These are phyloP conservation scores for Scytalidium sp. DNA, from an alignment of 2,329 filamentous ascomycete genomes.

Conservation along the genomic window DNA sequence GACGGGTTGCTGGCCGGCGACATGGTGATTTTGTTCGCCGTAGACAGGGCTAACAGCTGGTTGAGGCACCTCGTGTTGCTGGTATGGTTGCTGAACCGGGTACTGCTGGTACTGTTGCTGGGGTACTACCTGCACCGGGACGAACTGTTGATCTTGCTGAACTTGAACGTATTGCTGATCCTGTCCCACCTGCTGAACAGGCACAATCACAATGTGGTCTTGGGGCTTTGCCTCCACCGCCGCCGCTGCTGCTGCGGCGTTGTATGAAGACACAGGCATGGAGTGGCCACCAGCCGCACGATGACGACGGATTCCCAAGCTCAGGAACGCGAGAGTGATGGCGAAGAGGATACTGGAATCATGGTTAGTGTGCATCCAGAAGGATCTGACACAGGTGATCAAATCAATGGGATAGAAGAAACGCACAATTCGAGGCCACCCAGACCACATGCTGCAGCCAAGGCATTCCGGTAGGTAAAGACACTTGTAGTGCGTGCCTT, in stretches of 20 bases:
- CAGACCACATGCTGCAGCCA: slow-evolving; percentile 14
- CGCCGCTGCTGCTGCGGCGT: neutral
- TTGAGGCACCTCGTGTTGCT: neutral
- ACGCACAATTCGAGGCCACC: slow-evolving; percentile 18
- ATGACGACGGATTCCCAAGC: slow-evolving; percentile 12
- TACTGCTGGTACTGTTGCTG: neutral
- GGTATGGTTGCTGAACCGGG: neutral
- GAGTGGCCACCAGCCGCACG: slow-evolving; percentile 14
- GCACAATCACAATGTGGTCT: neutral
- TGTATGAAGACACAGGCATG: slow-evolving; percentile 2
- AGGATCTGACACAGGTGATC: neutral
- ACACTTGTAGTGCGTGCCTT: slow-evolving; percentile 8
- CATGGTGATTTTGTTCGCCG: neutral
- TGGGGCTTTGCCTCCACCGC: neutral
- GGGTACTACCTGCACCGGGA: neutral
- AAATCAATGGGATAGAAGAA: neutral
- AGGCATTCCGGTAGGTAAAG: slow-evolving; percentile 13
- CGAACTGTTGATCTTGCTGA: too few species aligned
- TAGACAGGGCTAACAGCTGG: neutral
- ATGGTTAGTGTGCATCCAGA: neutral
- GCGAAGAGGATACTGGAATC: slow-evolving; percentile 13
- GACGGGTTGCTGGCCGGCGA: neutral
- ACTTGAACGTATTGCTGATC: neutral
- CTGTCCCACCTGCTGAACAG: neutral
- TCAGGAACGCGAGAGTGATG: slow-evolving; percentile 9